A percentile compares a stretch with the other conserved stretches of the same genome.
These are phyloP conservation scores for Croton setiger DNA, from an alignment of 441 rosid genomes.

Conservation along the genomic window DNA sequence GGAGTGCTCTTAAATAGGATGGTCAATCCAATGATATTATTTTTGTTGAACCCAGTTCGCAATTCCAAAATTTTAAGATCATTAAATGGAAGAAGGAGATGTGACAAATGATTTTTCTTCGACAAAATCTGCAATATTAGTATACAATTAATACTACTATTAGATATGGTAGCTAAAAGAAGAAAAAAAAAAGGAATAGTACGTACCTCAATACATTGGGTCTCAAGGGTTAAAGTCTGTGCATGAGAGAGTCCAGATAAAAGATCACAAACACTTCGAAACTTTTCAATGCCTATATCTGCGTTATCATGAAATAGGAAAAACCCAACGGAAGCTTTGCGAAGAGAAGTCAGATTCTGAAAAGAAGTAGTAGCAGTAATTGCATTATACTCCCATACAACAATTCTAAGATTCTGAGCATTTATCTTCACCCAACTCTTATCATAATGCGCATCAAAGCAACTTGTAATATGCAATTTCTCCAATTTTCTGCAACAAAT, in stretches of 20 bases:
- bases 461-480: slow-evolving; percentile 44
- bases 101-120: slow-evolving; percentile 33
- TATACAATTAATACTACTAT: not conserved
- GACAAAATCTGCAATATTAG: slow-evolving; percentile 45
- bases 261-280: slow-evolving; percentile 43
- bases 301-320: slow-evolving; percentile 33
- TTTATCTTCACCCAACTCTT: slow-evolving; percentile 44
- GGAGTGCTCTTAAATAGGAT: slow-evolving; percentile 61
- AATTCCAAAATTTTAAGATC: slow-evolving; percentile 58
- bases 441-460: slow-evolving; percentile 45
- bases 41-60: slow-evolving; percentile 48
- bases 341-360: slow-evolving; percentile 39
- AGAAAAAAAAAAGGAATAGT: too few relatives aligned
- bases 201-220: slow-evolving; percentile 67
- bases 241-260: slow-evolving; percentile 49
- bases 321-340: slow-evolving; percentile 53
- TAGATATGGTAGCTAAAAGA: too few relatives aligned
- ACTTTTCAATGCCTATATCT: slow-evolving; percentile 31
- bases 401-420: slow-evolving; percentile 37
- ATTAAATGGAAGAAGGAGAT: slow-evolving; percentile 38
- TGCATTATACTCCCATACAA: slow-evolving; percentile 55
- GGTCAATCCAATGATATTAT: slow-evolving; percentile 46
- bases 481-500: slow-evolving; percentile 42
- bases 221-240: slow-evolving; percentile 45
- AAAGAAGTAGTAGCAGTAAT: slow-evolving; percentile 34